Evolutionary conservation across 1,284 basidiomycete genomes (phyloP), one percentile per base, ranked within the genome.

Genomic region (Sparassis latifolia): DNA sequence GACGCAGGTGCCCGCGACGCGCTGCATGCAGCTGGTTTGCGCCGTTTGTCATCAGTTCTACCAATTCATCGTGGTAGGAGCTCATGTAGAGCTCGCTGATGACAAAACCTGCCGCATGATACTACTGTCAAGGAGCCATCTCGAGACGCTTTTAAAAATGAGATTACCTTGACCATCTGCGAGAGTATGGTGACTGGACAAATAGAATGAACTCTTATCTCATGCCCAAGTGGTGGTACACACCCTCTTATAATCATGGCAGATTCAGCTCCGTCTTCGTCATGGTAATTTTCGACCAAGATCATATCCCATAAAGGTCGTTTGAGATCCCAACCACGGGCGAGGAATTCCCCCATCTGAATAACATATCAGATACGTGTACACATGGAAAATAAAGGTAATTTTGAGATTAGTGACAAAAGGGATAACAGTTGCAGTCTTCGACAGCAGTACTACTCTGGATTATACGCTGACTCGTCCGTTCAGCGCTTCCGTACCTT

Each of bases 61-160:
- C 44, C 9, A 64, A 53, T 30, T 59, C 59, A 10, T 61, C 58
- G 48, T 58, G 57, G 50, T 62, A 64, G 7, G 64, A 65, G 2
- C 64, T 66, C 47, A 64, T 57, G 49, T 59, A 64, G 4, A 66
- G 54, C 49, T 66, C 63, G 45, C 64, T 65, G 37, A 66, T 58
- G 9, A 66, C 60, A 42, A 66, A 65, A 1, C 65, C 57, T 57
- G 32, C 33, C 28, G 28, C 32, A 44, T 28, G 20, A 42, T 37
- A 9, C 42, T 32, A 39, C 9, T 20, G n/a, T 4, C 7, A 27
- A 7, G 10, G 10, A 2, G 20, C 20, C 20, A 20, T 20, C 20
- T 7, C 1, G 37, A 46, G 32, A 12, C 7, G 10, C 3, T 31
- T 33, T 2, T 1, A n/a, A 29, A 10, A 20, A 20, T 20, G 20